Evolutionary conservation across 2,329 filamentous ascomycete species (phyloP).

Genomic region (Drechslerella coelobrocha): DNA sequence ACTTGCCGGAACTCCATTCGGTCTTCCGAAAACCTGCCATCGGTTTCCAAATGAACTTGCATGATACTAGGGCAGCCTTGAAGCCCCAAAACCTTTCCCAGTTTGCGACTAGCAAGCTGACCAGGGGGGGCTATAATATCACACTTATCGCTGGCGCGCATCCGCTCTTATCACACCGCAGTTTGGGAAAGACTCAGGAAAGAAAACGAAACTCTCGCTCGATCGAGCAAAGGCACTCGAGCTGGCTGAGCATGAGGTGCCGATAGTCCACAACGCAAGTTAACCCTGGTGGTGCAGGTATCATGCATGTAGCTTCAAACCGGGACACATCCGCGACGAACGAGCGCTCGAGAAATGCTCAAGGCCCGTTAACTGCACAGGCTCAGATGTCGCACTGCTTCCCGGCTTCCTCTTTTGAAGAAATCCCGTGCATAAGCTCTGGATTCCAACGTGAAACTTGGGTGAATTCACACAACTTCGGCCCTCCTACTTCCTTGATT

Average conservation of each 20-base stretch:
- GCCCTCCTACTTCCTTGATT: background rate
- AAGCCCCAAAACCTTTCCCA: slow-evolving; percentile 26
- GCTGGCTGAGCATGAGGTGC: slow-evolving; percentile 1
- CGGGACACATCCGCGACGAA: slow-evolving; percentile 49
- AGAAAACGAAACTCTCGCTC: slow-evolving; percentile 29
- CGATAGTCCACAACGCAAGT: slow-evolving; percentile 45
- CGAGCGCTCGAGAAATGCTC: slow-evolving; percentile 27
- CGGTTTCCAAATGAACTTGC: slow-evolving; percentile 5
- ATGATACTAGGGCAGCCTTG: slow-evolving; percentile 27
- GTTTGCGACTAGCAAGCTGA: slow-evolving; percentile 7
- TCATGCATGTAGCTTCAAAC: slow-evolving; percentile 41
- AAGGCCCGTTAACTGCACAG: slow-evolving; percentile 7
- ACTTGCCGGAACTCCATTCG: slow-evolving; percentile 34
- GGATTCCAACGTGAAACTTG: slow-evolving; percentile 12
- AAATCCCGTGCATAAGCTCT: slow-evolving; percentile 30
- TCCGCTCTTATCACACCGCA: slow-evolving; percentile 49
- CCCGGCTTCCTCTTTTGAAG: slow-evolving; percentile 33
- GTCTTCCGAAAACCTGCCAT: slow-evolving; percentile 37
- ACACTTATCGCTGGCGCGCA: slow-evolving; percentile 50
- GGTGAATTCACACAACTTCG: background rate
- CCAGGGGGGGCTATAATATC: slow-evolving; percentile 41
- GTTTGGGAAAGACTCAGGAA: slow-evolving; percentile 37
- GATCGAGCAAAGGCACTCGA: slow-evolving; percentile 13
- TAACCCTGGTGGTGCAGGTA: slow-evolving; percentile 29
- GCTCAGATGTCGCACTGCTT: slow-evolving; percentile 31